Evolutionary conservation across 352 stramenopile species (phyloP), one percentile per base, ranked within the genome.

Genomic region (Pythium aquatile): DNA sequence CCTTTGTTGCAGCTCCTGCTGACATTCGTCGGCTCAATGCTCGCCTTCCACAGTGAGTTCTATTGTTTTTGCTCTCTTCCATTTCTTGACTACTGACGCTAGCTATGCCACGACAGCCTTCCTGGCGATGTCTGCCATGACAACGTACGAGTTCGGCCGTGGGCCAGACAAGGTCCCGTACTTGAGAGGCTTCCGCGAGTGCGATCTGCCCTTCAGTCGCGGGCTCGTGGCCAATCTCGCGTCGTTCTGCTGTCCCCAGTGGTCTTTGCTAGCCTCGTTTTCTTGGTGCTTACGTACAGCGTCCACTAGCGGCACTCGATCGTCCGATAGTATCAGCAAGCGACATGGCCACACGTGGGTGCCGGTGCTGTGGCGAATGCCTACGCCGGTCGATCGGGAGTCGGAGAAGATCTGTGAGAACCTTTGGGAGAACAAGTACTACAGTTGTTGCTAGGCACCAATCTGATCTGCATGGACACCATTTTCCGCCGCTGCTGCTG

Each of bases 81-180:
- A 24, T 24, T 24, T 24, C 20, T 24, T 24, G 20, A 1, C 20
- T 24, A 24, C 20, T 24, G 20, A 24, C 20, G 20, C 20, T 24
- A 24, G 20, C 20, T 16, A 47, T 40, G 30, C 51, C 52, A 8
- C 4, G 14, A 13, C 52, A 82, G 74, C 76, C 7, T 79, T 79
- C 24, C 72, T 93, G 28, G 76, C 75, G 26, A 47, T 94, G 35
- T 68, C 68, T 11, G 89, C 85, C 63, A 73, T 61, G 33, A 95
- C 88, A 4, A 93, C 83, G 4, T 90, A 89, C 66, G 88, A 95
- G 73, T 69, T 87, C 29, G 76, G 70, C 42, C 83, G 79, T 47
- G 74, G 70, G 33, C 33, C 70, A 5, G 69, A 85, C 56, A 61
- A 84, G 9, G 72, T 95, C 37, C 58, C 78, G 53, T 95, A 96